Base-by-base conservation (phyloP, 139 green algal genomes). In the Chlamydomonas incerta region DNA sequence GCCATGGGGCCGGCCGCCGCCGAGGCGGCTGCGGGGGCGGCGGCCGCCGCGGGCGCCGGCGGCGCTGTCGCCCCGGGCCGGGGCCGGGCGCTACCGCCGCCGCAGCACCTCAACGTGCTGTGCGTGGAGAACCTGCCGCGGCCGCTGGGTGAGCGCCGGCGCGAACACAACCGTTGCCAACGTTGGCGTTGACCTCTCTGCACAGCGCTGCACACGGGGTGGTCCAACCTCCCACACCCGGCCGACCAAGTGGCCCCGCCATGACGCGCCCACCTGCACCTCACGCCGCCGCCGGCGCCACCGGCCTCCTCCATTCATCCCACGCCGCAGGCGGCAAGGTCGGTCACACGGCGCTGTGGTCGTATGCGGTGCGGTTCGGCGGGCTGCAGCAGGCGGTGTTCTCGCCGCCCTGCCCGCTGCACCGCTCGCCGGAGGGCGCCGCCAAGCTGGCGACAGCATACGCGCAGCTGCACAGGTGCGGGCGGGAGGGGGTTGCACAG, bases 301-400 rank as follows among this genome's bases (percentile, higher is more conserved):
- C n/a, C n/a, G n/a, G n/a, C n/a, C n/a, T n/a, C n/a, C n/a, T n/a
- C n/a, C 52, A 23, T 26, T 20, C 10, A 3, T 18, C 67, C 13
- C 6, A 13, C 29, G 1, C 9, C 17, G 60, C 87, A 80, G 92
- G 93, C 31, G 90, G 92, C 23, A n/a, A 21, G 41, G 50, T 89
- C 29, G 93, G 90, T 23, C 72, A 57, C 26, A 93, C 93, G 2
- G 79, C 92, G 17, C 90, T 96, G 67, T 92, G 90, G 83, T 90
- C 93, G 83, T 94, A 93, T 34, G 69, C 91, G 4, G 71, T 89
- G 37, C 63, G 84, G 24, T 88, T 85, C 69, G 15, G n/a, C 15
- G 26, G 10, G 13, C 34, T 60, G 57, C 83, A 76, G 37, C 87
- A 90, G 81, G 47, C 77, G 17, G 46, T 85, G 28, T 34, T 46